These are phyloP conservation scores for Pseudoneurospora amorphoporcata DNA, from an alignment of 495 filamentous ascomycete species.

Conservation along the genomic window DNA sequence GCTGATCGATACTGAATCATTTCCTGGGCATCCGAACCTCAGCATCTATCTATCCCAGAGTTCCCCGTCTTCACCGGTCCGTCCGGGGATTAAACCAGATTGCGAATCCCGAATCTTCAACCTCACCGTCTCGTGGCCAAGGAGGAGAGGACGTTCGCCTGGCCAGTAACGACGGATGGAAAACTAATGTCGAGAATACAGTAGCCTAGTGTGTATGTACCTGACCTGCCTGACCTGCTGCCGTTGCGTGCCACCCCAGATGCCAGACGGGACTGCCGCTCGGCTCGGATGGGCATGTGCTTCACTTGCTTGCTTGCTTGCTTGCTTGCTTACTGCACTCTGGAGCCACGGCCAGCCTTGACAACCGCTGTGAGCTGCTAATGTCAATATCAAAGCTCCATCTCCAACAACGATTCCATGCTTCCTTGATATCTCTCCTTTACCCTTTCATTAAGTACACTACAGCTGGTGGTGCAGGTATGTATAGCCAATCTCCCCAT, in stretches of 20 bases:
- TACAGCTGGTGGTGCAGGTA: not conserved
- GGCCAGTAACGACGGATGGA: not conserved
- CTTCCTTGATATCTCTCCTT: not conserved
- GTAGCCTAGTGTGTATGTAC: not conserved
- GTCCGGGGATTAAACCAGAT: not conserved
- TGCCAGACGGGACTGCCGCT: not conserved
- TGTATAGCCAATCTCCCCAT: not conserved
- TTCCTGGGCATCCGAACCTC: not conserved
- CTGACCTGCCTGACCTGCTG: not conserved
- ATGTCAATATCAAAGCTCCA: not conserved
- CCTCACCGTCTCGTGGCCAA: not conserved
- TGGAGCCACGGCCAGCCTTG: not conserved
- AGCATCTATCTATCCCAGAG: not conserved
- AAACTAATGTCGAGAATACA: not conserved
- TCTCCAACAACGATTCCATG: not conserved
- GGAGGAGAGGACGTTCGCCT: not conserved
- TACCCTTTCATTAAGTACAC: not conserved
- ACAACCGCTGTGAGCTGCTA: not conserved
- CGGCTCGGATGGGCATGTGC: not conserved
- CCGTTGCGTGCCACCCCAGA: not conserved
- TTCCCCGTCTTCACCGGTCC: not conserved
- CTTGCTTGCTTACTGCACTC: not conserved
- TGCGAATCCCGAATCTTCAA: not conserved
- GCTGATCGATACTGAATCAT: not conserved
- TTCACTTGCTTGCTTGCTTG: not conserved